phyloP scores from a whole-genome alignment of 225 moss, liverwort and hornwort species.

The Antitrichia curtipendula region DNA sequence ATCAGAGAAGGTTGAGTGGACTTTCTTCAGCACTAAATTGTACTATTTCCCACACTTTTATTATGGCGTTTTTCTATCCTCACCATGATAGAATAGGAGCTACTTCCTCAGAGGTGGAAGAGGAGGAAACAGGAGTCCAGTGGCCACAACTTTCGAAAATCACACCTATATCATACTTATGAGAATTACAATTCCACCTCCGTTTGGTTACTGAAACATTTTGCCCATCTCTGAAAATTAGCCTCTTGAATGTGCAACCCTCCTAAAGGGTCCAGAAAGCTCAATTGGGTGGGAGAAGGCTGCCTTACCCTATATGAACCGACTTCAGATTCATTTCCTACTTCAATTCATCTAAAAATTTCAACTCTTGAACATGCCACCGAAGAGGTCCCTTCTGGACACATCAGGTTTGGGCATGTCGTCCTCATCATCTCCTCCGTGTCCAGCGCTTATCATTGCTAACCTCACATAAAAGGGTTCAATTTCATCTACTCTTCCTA shows the following conservation, averaged over 20 bases:
- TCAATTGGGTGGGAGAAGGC: background rate
- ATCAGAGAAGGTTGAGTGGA: background rate
- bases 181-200: background rate
- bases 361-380: conserved; percentile 5
- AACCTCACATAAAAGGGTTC: conserved; percentile 21
- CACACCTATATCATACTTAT: background rate
- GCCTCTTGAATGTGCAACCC: background rate
- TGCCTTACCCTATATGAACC: background rate
- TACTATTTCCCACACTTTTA: background rate
- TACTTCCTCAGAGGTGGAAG: background rate
- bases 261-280: background rate
- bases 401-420: background rate
- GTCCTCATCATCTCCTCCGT: conserved; percentile 2
- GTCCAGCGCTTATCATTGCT: conserved; percentile 7
- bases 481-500: conserved; percentile 57
- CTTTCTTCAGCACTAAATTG: background rate
- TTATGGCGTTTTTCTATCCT: too few species aligned
- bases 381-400: background rate
- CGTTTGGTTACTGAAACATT: background rate
- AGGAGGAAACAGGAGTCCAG: background rate
- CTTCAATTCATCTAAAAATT: background rate
- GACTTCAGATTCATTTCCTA: background rate
- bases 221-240: background rate
- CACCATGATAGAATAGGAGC: background rate
- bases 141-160: background rate